Base-by-base conservation (phyloP, 305 asterid species). In the Fraxinus nigra region DNA sequence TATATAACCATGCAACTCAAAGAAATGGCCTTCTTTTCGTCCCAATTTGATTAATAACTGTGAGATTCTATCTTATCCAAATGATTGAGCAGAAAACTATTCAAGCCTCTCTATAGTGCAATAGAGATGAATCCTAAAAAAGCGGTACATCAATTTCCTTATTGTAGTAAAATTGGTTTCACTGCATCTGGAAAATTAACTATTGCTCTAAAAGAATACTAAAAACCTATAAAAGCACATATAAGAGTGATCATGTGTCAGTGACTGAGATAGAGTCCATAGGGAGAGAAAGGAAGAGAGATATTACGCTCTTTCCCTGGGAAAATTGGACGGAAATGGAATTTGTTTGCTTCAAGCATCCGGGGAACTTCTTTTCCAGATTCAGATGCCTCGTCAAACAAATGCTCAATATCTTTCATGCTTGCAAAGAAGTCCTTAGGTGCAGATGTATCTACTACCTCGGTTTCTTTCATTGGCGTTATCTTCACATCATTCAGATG, bases 331-430 rank as follows among this genome's bases (percentile, higher is more conserved):
- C 99, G 99, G 80, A 93, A 96, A 86, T 96, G 95, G 73, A 96
- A 91, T 82, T 94, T 96, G 83, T 96, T 96, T 24, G 99, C 99
- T 88, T 96, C 99, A 80, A 96, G 98, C 99, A 94, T 96, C 86
- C 97, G 90, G 4, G 98, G 98, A 77, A 96, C 97, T 87, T 96
- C 98, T 87, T 87, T 89, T 85, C 99, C 99, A 30, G 99, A 90
- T 78, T 91, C 99, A 80, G 98, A 96, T 70, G 99, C 98, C 90
- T 90, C 92, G 43, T 80, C 85, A 83, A 96, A 96, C 75, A 94
- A 93, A 78, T 79, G 90, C 77, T 94, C 99, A 76, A 96, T 92
- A 37, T 92, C 93, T 86, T 89, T 92, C 89, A 96, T 89, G 94
- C 98, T 96, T 24, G 87, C 84, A 85, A 90, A 59, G 75, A 96